phyloP scores from a whole-genome alignment of 306 rosid species.

The Trifolium dubium region DNA sequence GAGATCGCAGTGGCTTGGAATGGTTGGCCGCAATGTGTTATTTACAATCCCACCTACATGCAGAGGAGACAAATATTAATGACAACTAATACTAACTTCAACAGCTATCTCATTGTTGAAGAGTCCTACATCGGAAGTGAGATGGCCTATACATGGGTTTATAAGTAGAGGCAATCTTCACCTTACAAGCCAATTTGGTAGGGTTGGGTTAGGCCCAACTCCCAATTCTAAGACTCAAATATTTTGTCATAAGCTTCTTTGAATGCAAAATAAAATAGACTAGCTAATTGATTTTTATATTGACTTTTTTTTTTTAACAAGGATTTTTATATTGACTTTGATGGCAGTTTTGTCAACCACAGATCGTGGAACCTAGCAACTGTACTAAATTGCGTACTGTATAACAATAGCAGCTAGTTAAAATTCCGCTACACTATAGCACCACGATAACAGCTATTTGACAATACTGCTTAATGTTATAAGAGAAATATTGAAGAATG shows the following conservation, averaged over 20 bases:
- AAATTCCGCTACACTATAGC: too few species aligned
- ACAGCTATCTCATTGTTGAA: neutral
- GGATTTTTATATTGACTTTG: neutral
- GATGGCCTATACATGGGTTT: too few species aligned
- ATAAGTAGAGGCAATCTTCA: too few species aligned
- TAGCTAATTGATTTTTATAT: neutral
- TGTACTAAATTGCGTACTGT: too few species aligned
- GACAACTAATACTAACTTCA: conserved; percentile 14
- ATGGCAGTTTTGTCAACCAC: neutral
- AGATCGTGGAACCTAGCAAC: too few species aligned
- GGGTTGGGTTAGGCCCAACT: too few species aligned
- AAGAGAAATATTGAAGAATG: neutral
- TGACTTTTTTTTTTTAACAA: too few species aligned
- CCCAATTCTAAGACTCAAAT: neutral
- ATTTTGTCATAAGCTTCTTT: neutral
- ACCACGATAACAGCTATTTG: too few species aligned
- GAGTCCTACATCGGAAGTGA: too few species aligned
- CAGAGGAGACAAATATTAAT: conserved; percentile 17
- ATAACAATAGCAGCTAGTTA: too few species aligned
- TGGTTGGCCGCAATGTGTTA: conserved; percentile 76
- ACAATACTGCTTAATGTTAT: neutral
- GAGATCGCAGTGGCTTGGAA: conserved; percentile 66
- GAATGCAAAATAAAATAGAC: neutral
- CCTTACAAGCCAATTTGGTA: too few species aligned
- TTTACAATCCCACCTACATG: conserved; percentile 87